Base-by-base conservation (phyloP, 2,329 filamentous ascomycete genomes). In the Claviceps spartinae region DNA sequence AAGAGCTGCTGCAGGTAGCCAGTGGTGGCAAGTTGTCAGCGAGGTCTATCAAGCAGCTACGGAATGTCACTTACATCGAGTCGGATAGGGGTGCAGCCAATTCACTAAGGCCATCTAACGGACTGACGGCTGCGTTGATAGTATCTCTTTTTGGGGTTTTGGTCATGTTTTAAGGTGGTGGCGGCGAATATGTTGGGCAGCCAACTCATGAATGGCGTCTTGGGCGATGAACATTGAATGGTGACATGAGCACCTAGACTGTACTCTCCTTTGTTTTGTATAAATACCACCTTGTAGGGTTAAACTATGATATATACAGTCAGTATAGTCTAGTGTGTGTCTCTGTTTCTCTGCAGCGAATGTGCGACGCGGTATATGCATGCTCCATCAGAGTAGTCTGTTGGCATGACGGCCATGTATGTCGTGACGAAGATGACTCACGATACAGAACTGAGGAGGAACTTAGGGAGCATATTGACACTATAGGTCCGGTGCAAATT, bases 1-100 rank as follows among this genome's bases (percentile, higher is more conserved):
- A 68, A 13, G 70, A 80, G 62, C 62, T 81, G 58, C 66, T 68
- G 24, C 64, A 70, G 54, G 63, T 81, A 20, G 75, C 72, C 20
- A 67, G 64, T 11, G 65, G 66, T 1, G 71, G 73, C 1, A 61
- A 59, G 20, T 60, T 77, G 36, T 66, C 67, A 9, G 58, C 60
- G 36, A 50, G 57, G 48, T 57, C 65, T 43, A 59, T 68, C 24
- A 61, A 57, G 54, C 60, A 60, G 42, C 62, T 69, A 51, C 61
- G 52, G 54, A 62, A 67, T 48, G 60, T 61, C 54, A 65, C 61
- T 41, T 69, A 68, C 61, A 62, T 69, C 54, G 60, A 63, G 59
- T 57, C 58, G 54, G 61, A 63, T 49, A 61, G 55, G 56, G 54
- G 61, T n/a, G 52, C 57, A 43, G 65, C 59, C 13, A 57, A 56